phyloP scores from a whole-genome alignment of 2,329 filamentous ascomycete species.

The Penicillium olsonii region DNA sequence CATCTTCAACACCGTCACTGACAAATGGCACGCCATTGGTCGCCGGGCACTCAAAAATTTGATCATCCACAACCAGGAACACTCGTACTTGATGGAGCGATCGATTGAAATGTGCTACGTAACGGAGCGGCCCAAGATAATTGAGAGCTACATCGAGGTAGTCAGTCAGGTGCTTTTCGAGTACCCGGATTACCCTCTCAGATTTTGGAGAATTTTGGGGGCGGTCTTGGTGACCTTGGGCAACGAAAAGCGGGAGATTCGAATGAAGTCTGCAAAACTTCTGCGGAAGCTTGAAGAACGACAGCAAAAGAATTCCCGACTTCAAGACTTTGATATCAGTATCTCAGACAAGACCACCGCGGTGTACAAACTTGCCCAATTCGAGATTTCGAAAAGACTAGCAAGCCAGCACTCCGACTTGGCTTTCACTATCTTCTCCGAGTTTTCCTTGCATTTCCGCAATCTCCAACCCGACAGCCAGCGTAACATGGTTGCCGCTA shows the following conservation, averaged over 20 bases:
- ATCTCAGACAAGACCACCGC: conserved; percentile 98
- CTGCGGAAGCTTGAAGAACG: conserved; percentile 80
- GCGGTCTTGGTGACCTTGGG: conserved; percentile 90
- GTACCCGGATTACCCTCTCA: conserved; percentile 75
- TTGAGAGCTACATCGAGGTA: conserved; percentile 94
- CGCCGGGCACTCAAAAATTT: conserved; percentile 85
- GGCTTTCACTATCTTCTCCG: conserved; percentile 92
- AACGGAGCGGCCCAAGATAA: conserved; percentile 74
- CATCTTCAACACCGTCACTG: conserved; percentile 89
- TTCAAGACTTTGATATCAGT: conserved; percentile 97
- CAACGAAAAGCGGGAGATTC: conserved; percentile 83
- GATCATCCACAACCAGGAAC: conserved; percentile 85
- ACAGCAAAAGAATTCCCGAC: conserved; percentile 80
- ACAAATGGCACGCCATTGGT: conserved; percentile 88
- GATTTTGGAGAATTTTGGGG: conserved; percentile 88
- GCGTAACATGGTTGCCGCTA: conserved; percentile 89
- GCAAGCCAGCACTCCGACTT: conserved; percentile 85
- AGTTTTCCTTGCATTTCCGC: conserved; percentile 92
- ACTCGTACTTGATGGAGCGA: conserved; percentile 80
- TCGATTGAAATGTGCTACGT: conserved; percentile 91
- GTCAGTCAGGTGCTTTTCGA: conserved; percentile 85
- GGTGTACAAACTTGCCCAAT: conserved; percentile 96
- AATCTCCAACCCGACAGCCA: conserved; percentile 79
- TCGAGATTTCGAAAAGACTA: conserved; percentile 89
- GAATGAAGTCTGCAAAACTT: conserved; percentile 82